Base-by-base conservation (phyloP, 2,329 filamentous ascomycete species). In the Penicillium sp. region DNA sequence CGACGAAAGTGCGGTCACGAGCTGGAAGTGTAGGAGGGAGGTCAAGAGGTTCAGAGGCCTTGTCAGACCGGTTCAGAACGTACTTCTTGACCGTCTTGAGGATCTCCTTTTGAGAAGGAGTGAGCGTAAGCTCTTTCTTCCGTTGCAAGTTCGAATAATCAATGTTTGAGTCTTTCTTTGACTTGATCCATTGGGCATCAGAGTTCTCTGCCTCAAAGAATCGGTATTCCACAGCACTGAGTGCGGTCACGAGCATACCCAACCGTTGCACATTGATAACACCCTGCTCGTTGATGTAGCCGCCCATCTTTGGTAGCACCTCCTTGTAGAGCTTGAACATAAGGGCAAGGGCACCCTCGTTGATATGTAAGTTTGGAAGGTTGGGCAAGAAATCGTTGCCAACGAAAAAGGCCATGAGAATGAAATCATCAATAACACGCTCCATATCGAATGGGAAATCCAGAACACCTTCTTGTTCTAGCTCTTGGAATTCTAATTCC, bases 301-400 rank as follows among this genome's bases (percentile, higher is more conserved):
- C 94, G 56, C 91, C 90, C 68, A 91, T 89, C 71, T 89, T 87
- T 8, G 93, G 93, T 59, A 99, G 80, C 38, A 96, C 87, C 48
- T 89, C 83, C 77, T 97, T 97, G 82, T 99, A 99, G 59, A 96
- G 87, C 71, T 89, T 89, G 75, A 99, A 99, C 94, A 99, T 99
- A 71, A 94, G 88, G 25, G 93, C 91, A 75, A 99, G 80, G 23
- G 96, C 94, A 64, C 94, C 96, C 77, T 99, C 96, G 76, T 99
- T 99, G 77, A 99, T 99, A 77, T 99, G 94, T 64, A 99, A 79
- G 70, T 96, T 91, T 6, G 96, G 96, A 58, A 99, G 82, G 77
- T 99, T 97, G 3, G 94, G 94, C 75, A 99, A 83, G 79, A 99
- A 99, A 83, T 99, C 94, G 77, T 99, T 99, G 73, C 94, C 94